Evolutionary conservation across 495 filamentous ascomycete species (phyloP).

Genomic region (Clavariopsis aquatica): DNA sequence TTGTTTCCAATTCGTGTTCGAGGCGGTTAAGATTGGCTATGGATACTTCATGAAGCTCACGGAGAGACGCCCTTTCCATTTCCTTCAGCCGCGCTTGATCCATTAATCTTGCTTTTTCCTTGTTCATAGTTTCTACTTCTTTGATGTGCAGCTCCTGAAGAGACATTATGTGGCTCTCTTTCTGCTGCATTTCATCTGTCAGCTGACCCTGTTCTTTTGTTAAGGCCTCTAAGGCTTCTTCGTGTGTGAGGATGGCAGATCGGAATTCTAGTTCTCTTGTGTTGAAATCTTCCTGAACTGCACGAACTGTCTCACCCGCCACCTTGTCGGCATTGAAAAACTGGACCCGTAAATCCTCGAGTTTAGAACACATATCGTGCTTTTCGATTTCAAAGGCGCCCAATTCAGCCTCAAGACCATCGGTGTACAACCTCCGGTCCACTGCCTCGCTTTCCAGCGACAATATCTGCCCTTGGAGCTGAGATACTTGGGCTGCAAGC

Average conservation of each 20-base stretch:
- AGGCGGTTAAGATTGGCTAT: too few species aligned
- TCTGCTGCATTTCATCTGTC: neutral
- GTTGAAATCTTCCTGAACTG: conserved; percentile 20
- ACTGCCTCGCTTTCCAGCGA: conserved; percentile 31
- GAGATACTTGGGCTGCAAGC: conserved; percentile 35
- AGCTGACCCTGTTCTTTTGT: neutral
- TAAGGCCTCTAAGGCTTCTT: conserved; percentile 16
- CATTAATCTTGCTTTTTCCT: neutral
- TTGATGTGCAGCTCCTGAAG: conserved; percentile 7
- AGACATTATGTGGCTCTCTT: neutral
- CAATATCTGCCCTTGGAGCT: conserved; percentile 20
- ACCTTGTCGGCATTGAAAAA: conserved; percentile 24
- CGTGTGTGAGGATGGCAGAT: conserved; percentile 12
- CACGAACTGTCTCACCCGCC: conserved; percentile 12
- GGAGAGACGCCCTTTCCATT: neutral
- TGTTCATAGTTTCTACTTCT: conserved; percentile 1
- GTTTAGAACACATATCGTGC: conserved; percentile 7
- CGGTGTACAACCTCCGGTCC: conserved; percentile 24
- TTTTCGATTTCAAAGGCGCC: conserved; percentile 21
- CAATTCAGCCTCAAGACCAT: conserved; percentile 38
- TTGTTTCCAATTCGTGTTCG: conserved; percentile 1
- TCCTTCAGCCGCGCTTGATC: neutral
- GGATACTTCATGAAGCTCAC: neutral
- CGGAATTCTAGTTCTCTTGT: conserved; percentile 17
- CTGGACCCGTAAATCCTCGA: conserved; percentile 19